Base-by-base conservation (phyloP, 345 rosid species). In the Acer negundo region DNA sequence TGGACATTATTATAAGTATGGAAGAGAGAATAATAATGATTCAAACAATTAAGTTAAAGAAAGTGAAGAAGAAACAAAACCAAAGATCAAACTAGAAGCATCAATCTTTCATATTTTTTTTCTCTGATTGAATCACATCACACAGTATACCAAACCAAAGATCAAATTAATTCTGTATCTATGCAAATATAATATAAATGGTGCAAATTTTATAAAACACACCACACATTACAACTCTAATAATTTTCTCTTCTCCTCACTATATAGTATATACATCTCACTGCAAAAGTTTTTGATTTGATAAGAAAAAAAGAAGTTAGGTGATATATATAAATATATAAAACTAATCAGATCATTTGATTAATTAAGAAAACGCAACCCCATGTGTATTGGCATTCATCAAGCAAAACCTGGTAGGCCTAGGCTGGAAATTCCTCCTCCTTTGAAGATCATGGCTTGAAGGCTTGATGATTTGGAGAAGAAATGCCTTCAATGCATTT, bases 381-480 rank as follows among this genome's bases (percentile, higher is more conserved):
- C 78, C 73, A 12, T 69, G 23, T 35, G 38, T 24, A 44, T 69
- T 79, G 35, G 73, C 80, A 61, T 83, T 77, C 78, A 77, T 79
- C 61, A 66, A 10, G 61, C 76, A 81, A 67, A 86, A 86, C 85
- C 86, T 81, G 67, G 83, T 73, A 26, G 83, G 88, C 38, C 15
- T 80, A 44, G 83, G 88, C 76, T 75, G 75, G 68, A 86, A 86
- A 35, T 76, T 76, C 73, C 85, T 78, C 44, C 83, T 80, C 82
- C 85, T 74, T 3, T 72, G 80, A 20, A 75, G 31, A 47, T 75
- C 67, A 56, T 70, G 79, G 31, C 75, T 69, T 3, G 86, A 82
- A 7, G 87, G 89, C 19, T 80, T 86, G 62, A 80, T 79, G 44
- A 81, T 74, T 51, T 82, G 89, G 13, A 78, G 69, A 26, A 89